phyloP scores from a whole-genome alignment of 129 eudicot species.

The Flaveria linearis region DNA sequence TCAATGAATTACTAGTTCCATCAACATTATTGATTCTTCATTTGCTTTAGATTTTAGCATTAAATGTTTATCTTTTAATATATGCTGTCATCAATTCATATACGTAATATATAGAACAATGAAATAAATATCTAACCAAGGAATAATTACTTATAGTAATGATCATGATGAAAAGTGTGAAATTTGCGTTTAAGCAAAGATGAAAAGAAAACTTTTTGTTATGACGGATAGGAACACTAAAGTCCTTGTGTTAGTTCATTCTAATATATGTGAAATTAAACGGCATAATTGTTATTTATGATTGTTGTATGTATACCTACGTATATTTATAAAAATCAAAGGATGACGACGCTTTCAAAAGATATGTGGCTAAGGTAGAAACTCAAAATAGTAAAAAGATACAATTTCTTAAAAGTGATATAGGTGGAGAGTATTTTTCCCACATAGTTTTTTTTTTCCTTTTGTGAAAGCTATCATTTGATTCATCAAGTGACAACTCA shows the following conservation, averaged over 20 bases:
- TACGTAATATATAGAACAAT: neutral
- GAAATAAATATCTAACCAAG: constrained; percentile 1
- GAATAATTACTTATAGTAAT: neutral
- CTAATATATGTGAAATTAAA: neutral
- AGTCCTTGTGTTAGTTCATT: constrained; percentile 7
- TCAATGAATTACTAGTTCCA: neutral
- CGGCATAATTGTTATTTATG: neutral
- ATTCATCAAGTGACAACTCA: too few species aligned
- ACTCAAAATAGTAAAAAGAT: too few species aligned
- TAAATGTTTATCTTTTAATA: neutral
- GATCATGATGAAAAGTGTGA: neutral
- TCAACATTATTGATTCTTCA: neutral
- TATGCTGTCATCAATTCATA: neutral
- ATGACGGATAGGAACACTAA: neutral
- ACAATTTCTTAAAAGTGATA: too few species aligned
- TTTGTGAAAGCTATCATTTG: too few species aligned
- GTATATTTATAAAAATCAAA: neutral
- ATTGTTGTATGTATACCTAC: neutral
- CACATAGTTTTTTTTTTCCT: too few species aligned
- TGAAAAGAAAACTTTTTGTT: neutral
- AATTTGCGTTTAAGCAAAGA: neutral
- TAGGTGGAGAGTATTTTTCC: too few species aligned
- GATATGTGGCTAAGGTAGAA: neutral
- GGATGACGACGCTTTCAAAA: neutral
- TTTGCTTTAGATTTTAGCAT: neutral